Base-by-base conservation (phyloP, 352 stramenopile species). In the Pythium rhizo-oryzae region DNA sequence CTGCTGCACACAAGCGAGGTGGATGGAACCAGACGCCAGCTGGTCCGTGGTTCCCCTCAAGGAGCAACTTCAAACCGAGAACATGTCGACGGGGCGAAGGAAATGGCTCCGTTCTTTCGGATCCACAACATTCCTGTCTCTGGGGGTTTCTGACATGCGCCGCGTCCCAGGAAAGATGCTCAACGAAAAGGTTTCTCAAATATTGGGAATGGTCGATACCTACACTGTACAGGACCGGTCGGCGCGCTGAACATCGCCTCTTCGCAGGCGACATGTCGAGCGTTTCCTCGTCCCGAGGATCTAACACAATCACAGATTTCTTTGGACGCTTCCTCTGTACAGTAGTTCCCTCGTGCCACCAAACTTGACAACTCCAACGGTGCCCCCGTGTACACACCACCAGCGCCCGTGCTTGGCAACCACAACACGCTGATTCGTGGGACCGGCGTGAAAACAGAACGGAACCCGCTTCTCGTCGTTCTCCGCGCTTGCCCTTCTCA, bases 121-220 rank as follows among this genome's bases (percentile, higher is more conserved):
- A 24, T 41, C n/a, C 18, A 5, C 8, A 46, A 13, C 39, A 19
- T 46, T 66, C 65, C 57, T 67, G 59, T 72, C 52, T 66, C 59
- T 67, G 52, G 59, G 30, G 50, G 50, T 71, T 71, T 71, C 62
- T 55, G 33, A 65, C 50, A 25, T 56, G 16, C 37, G 63, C 47
- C 63, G 51, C 63, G 51, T 70, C 63, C 33, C 63, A 65, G 50
- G 56, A 9, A 30, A 30, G 8, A 37, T 35, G 35, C 39, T 60
- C 60, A 59, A 60, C 18, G 41, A 56, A 46, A 46, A 15, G 3
- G 15, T 49, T 56, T 63, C 30, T 30, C 4, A 53, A 55, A 56
- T 56, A 46, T 44, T 46, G 13, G 25, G 44, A 63, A 56, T 43
- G 3, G n/a, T n/a, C 18, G 21, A 43, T 62, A 39, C 25, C 8